phyloP scores from a whole-genome alignment of 345 rosid genomes.

The Lumnitzera racemosa region DNA sequence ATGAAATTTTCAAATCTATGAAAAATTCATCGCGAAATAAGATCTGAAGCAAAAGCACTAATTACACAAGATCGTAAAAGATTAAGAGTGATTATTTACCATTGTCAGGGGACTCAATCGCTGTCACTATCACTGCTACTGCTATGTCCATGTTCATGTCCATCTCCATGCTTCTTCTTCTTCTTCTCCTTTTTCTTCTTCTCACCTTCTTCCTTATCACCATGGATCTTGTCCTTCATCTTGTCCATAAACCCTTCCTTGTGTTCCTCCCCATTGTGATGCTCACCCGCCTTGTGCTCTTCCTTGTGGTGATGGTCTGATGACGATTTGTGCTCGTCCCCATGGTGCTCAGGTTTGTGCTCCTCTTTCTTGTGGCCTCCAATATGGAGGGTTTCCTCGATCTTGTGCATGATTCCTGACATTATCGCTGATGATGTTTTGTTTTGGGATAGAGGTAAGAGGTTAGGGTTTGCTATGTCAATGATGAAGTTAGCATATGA shows the following conservation, averaged over 20 bases:
- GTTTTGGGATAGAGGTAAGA: not conserved
- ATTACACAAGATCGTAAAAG: not conserved
- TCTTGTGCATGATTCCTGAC: conserved; percentile 63
- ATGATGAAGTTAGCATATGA: too few relatives aligned
- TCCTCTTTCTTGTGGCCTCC: conserved; percentile 52
- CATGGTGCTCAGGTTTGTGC: conserved; percentile 1
- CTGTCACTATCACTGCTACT: conserved; percentile 72
- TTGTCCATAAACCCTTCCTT: conserved; percentile 45
- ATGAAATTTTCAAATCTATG: too few relatives aligned
- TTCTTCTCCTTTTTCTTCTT: conserved; percentile 37
- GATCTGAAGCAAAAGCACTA: not conserved
- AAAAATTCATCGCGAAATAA: too few relatives aligned
- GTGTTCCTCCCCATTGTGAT: conserved; percentile 14
- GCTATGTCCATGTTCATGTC: conserved; percentile 26
- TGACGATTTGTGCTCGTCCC: conserved; percentile 2
- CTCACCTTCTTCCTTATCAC: conserved; percentile 18
- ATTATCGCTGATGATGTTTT: conserved; percentile 6
- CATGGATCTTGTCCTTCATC: conserved; percentile 44
- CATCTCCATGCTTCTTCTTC: conserved; percentile 7
- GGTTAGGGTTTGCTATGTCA: not conserved
- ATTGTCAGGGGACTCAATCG: conserved; percentile 21
- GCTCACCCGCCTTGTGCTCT: conserved; percentile 3
- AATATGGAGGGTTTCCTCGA: conserved; percentile 53
- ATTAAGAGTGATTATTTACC: too few relatives aligned
- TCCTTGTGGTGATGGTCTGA: not conserved